phyloP scores from a whole-genome alignment of 768 basidiomycete species.

The Termitomyces sp. region DNA sequence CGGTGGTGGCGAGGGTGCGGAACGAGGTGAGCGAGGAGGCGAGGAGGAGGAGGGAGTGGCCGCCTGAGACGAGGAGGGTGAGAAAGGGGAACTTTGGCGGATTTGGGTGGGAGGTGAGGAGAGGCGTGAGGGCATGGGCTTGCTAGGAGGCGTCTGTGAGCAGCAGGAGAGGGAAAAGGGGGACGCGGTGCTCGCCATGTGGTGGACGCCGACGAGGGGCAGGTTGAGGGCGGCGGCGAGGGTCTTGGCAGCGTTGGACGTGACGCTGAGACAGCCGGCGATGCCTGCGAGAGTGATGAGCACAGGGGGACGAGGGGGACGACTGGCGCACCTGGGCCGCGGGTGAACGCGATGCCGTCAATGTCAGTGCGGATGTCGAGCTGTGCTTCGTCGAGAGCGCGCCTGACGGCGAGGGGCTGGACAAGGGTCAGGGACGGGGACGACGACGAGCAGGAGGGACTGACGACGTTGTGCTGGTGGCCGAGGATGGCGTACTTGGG shows the following conservation, averaged over 20 bases:
- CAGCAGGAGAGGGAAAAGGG: neutral
- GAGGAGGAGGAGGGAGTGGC: slow-evolving; percentile 85
- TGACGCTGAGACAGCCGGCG: slow-evolving; percentile 73
- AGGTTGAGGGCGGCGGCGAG: slow-evolving; percentile 74
- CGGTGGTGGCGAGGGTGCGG: slow-evolving; percentile 65
- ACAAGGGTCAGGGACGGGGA: neutral
- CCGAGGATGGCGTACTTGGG: slow-evolving; percentile 70
- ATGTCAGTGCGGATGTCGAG: slow-evolving; percentile 52
- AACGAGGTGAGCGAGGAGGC: slow-evolving; percentile 55
- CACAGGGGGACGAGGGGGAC: too few species aligned
- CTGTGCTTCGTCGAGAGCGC: slow-evolving; percentile 62
- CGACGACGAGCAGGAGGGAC: neutral
- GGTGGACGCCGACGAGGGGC: slow-evolving; percentile 87
- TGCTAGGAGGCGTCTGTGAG: slow-evolving; percentile 42
- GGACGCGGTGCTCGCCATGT: slow-evolving; percentile 64
- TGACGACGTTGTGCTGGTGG: slow-evolving; percentile 77
- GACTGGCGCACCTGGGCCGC: slow-evolving; percentile 47
- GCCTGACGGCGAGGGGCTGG: slow-evolving; percentile 68
- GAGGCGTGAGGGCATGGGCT: slow-evolving; percentile 84
- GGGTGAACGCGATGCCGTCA: slow-evolving; percentile 87
- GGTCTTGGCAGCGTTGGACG: slow-evolving; percentile 78
- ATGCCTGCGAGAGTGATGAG: slow-evolving; percentile 41
- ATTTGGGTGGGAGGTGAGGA: slow-evolving; percentile 52
- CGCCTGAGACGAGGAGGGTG: slow-evolving; percentile 86
- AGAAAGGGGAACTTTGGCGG: slow-evolving; percentile 78